These are phyloP conservation scores for Myriosclerotinia scirpicola DNA, from an alignment of 2,329 filamentous ascomycete genomes.

Conservation along the genomic window DNA sequence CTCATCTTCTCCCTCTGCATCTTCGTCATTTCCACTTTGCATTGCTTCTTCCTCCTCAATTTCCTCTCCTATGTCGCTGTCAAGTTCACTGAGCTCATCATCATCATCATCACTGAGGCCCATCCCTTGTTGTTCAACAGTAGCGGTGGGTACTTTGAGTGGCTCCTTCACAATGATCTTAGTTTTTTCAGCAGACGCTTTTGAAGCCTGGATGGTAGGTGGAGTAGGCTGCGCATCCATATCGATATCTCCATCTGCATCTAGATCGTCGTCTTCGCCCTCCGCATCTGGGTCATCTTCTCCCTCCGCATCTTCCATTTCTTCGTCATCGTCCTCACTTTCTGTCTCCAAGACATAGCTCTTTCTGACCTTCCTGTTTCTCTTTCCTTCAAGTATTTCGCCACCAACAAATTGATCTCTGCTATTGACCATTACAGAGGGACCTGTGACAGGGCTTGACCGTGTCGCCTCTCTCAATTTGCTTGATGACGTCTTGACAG, in stretches of 20 bases:
- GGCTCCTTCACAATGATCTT: conserved; percentile 36
- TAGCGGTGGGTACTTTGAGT: conserved; percentile 30
- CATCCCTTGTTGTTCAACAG: conserved; percentile 39
- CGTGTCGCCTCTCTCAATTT: conserved; percentile 40
- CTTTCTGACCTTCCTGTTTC: conserved; percentile 40
- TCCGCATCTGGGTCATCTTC: conserved; percentile 43
- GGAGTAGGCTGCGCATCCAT: conserved; percentile 39
- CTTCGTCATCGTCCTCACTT: conserved; percentile 43
- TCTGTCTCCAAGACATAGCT: conserved; percentile 50
- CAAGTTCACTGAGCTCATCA: conserved; percentile 41
- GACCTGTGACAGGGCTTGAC: conserved; percentile 30
- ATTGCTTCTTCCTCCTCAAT: conserved; percentile 52
- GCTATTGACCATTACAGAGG: conserved; percentile 28
- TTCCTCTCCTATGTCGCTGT: conserved; percentile 45
- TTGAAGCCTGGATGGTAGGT: conserved; percentile 39
- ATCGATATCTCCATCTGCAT: conserved; percentile 47
- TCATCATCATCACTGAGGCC: conserved; percentile 41
- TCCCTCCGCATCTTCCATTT: conserved; percentile 45
- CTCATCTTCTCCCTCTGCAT: conserved; percentile 50
- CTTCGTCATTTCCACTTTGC: conserved; percentile 42
- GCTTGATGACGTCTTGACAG: conserved; percentile 41
- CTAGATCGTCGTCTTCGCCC: conserved; percentile 46
- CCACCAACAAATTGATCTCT: conserved; percentile 37
- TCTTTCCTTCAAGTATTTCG: conserved; percentile 39
- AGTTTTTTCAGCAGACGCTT: conserved; percentile 32